Percentiles rank a stretch among this genome's conserved stretches.
Conservation (phyloP, 345 rosid species). For the Triadica sebifera region DNA sequence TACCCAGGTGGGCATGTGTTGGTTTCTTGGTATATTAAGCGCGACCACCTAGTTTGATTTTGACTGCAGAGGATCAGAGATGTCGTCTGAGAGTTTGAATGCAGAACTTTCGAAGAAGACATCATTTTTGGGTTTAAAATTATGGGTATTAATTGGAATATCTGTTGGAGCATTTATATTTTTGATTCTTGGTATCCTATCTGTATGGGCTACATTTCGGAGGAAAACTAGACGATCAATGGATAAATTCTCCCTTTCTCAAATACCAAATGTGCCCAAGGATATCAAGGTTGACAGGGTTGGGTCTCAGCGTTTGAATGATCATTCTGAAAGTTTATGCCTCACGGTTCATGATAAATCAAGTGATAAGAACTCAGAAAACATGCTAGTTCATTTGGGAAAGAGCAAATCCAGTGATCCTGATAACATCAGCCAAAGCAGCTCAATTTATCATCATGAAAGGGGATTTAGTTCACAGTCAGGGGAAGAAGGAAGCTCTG, state of each 20-base stretch:
- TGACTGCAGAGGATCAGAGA: slow-evolving; percentile 34
- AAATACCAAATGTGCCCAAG: slow-evolving; percentile 76
- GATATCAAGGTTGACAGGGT: slow-evolving; percentile 86
- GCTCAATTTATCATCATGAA: slow-evolving; percentile 65
- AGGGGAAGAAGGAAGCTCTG: slow-evolving; percentile 90
- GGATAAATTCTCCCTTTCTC: slow-evolving; percentile 51
- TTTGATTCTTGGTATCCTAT: slow-evolving; percentile 73
- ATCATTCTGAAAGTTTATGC: slow-evolving; percentile 48
- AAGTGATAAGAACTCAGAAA: slow-evolving; percentile 48
- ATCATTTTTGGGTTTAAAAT: slow-evolving; percentile 72
- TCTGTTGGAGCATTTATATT: slow-evolving; percentile 72
- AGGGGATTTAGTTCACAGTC: slow-evolving; percentile 73
- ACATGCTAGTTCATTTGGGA: slow-evolving; percentile 52
- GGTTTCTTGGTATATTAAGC: slow-evolving; percentile 12
- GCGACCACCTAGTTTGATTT: background rate
- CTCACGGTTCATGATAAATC: slow-evolving; percentile 54
- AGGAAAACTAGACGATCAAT: slow-evolving; percentile 55
- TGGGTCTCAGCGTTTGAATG: slow-evolving; percentile 45
- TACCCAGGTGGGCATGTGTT: slow-evolving; percentile 34
- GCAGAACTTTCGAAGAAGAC: slow-evolving; percentile 75
- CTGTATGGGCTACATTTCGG: slow-evolving; percentile 75
- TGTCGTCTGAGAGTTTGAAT: slow-evolving; percentile 68
- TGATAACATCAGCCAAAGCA: slow-evolving; percentile 74
- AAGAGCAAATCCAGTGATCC: slow-evolving; percentile 75
- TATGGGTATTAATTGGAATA: slow-evolving; percentile 86